Conservation (phyloP, 202 grass and related monocot species). For the Eragrostis tef region DNA sequence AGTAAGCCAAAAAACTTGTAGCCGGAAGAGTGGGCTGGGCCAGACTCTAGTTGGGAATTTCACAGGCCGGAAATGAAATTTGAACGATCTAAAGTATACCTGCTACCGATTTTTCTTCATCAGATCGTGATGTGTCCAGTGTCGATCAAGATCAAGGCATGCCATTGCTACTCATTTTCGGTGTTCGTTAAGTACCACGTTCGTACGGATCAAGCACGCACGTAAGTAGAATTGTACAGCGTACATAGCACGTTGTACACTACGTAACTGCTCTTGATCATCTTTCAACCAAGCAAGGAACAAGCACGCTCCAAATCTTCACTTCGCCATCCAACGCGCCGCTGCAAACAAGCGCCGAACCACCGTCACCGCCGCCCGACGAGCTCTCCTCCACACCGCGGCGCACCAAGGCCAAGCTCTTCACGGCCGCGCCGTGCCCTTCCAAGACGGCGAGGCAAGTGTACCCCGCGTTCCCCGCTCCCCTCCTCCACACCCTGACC, state of each 20-base stretch:
- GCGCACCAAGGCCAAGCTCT: slow-evolving; percentile 53
- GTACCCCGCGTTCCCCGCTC: slow-evolving; percentile 42
- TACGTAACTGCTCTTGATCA: background rate
- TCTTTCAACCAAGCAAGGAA: slow-evolving; percentile 24
- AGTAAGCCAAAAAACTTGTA: background rate
- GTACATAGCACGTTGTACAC: background rate
- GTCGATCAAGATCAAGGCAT: background rate
- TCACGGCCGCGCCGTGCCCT: slow-evolving; percentile 65
- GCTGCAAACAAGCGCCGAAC: slow-evolving; percentile 47
- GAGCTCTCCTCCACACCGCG: slow-evolving; percentile 4
- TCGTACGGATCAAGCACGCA: background rate
- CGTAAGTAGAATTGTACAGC: too few relatives aligned
- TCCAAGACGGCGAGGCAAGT: slow-evolving; percentile 56
- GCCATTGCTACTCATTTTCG: background rate
- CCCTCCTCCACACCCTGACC: slow-evolving; percentile 62
- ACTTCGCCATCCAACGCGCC: slow-evolving; percentile 54
- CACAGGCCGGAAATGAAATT: background rate
- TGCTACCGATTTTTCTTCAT: background rate
- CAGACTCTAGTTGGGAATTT: background rate
- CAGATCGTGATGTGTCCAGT: background rate
- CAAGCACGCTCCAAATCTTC: slow-evolving; percentile 55
- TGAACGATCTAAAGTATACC: background rate
- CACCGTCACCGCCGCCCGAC: background rate
- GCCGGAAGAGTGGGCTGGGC: background rate
- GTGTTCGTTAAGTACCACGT: background rate